Conservation (phyloP, 2,329 filamentous ascomycete species). For the Hypoxylon sp. region DNA sequence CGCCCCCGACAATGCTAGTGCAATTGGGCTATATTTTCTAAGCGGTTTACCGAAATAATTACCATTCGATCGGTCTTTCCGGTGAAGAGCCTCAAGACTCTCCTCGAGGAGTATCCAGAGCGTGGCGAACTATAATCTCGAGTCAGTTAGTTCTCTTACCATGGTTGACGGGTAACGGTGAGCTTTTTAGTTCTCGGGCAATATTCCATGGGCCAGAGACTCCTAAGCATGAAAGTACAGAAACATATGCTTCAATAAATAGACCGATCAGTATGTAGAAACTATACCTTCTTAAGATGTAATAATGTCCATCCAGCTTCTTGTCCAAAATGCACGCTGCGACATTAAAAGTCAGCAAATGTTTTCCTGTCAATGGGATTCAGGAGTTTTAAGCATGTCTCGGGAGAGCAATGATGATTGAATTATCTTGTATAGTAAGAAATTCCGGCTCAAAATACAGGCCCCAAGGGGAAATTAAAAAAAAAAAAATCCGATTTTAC, state of each 20-base stretch:
- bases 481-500: no score
- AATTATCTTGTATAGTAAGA: no score
- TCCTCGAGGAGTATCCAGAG: conserved; percentile 44
- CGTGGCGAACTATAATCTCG: conserved; percentile 33
- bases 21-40: not conserved
- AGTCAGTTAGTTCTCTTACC: conserved; percentile 10
- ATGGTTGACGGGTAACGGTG: not conserved
- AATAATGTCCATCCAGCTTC: conserved; percentile 44
- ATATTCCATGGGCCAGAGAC: not conserved
- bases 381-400: no score
- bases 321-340: conserved; percentile 44
- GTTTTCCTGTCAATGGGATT: no score
- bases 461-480: no score
- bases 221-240: not conserved
- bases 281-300: conserved; percentile 46
- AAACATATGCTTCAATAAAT: no score
- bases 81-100: conserved; percentile 39
- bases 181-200: not conserved
- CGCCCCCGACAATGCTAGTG: no score
- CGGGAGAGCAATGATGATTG: no score
- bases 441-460: no score
- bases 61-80: conserved; percentile 20
- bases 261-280: not conserved
- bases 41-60: not conserved
- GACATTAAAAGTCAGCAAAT: no score